Conservation (phyloP, 768 basidiomycete genomes). For the Mycena vulgaris region DNA sequence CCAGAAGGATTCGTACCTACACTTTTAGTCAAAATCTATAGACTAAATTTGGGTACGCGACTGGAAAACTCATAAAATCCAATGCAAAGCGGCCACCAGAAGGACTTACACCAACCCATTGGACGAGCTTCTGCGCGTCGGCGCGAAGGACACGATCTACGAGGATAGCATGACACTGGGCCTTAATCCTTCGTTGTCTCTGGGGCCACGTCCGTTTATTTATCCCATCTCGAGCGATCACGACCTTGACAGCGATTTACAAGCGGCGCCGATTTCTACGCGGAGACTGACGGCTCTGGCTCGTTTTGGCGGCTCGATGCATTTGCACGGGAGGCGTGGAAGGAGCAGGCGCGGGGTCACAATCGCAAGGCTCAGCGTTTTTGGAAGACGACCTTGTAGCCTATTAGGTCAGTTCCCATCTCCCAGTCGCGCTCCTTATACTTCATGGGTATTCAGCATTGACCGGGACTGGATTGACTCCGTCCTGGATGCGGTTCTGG, state of each 20-base stretch:
- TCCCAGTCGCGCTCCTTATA: not conserved
- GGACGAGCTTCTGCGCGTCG: not conserved
- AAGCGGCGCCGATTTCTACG: not conserved
- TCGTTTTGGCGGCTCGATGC: not conserved
- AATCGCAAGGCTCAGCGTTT: not conserved
- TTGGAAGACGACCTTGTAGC: not conserved
- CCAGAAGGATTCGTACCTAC: no score
- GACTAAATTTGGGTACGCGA: no score
- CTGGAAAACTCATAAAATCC: not conserved
- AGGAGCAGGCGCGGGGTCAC: not conserved
- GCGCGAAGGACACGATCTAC: not conserved
- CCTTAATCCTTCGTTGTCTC: not conserved
- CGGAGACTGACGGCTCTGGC: not conserved
- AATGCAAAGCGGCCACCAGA: not conserved
- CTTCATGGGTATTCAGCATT: not conserved
- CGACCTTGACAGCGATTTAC: not conserved
- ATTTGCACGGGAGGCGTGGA: not conserved
- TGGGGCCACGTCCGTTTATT: not conserved
- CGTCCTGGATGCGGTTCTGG: slow-evolving; percentile 4
- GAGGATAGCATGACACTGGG: not conserved
- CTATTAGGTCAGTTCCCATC: not conserved
- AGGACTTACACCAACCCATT: not conserved
- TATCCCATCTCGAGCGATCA: not conserved
- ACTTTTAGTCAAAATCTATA: no score
- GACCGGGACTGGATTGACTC: not conserved